Percentiles rank a stretch among this genome's conserved stretches.
phyloP scores from a whole-genome alignment of 495 filamentous ascomycete species.

The Podospora tetraspora region DNA sequence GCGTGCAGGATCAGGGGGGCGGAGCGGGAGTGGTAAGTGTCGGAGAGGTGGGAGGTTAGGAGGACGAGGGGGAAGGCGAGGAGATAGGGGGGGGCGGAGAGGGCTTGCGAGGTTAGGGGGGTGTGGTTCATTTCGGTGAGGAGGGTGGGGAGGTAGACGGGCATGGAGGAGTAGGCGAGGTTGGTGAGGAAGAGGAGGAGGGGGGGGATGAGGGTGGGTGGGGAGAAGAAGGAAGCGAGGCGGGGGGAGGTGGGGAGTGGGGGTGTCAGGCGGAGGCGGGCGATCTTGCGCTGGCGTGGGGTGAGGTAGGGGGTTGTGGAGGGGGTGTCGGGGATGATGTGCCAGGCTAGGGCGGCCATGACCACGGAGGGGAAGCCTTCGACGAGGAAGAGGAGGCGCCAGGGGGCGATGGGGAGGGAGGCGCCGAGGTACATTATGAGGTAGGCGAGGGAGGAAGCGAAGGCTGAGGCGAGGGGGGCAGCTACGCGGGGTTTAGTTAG shows the following conservation, averaged over 20 bases:
- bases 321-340: conserved; percentile 68
- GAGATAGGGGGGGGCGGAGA: conserved; percentile 77
- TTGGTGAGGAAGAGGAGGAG: conserved; percentile 56
- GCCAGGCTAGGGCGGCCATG: conserved; percentile 63
- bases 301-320: conserved; percentile 64
- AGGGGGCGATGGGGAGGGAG: conserved; percentile 61
- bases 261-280: conserved; percentile 51
- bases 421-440: conserved; percentile 63
- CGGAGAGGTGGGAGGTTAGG: conserved; percentile 61
- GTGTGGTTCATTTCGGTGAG: conserved; percentile 71
- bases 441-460: conserved; percentile 78
- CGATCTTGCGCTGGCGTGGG: conserved; percentile 67
- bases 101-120: conserved; percentile 64
- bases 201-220: conserved; percentile 18
- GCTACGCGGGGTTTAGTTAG: conserved; percentile 30
- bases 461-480: conserved; percentile 76
- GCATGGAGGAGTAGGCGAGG: conserved; percentile 73
- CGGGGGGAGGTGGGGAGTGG: conserved; percentile 28
- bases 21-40: conserved; percentile 58
- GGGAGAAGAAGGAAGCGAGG: conserved; percentile 26
- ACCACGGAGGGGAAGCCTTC: conserved; percentile 75
- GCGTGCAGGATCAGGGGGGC: conserved; percentile 58
- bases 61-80: conserved; percentile 68
- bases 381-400: conserved; percentile 81
- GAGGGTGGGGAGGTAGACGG: conserved; percentile 81